A percentile compares a stretch with the other conserved stretches of the same genome.
Evolutionary conservation across 2,329 filamentous ascomycete genomes (phyloP).

Genomic region (Fusarium chaquense): DNA sequence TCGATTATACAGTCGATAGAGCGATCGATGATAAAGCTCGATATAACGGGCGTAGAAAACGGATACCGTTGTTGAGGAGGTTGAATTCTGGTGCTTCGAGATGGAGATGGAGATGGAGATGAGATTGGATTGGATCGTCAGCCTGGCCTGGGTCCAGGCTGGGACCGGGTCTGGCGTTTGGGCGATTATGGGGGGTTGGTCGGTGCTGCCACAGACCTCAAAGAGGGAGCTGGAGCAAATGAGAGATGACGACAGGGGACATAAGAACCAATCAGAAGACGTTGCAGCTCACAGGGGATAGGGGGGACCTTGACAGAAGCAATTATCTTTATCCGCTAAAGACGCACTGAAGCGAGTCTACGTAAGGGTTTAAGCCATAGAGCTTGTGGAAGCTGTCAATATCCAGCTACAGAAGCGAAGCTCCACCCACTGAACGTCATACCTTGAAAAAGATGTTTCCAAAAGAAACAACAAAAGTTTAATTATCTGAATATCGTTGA

Average conservation of each 20-base stretch:
- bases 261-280: conserved; percentile 41
- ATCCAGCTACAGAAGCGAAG: conserved; percentile 7
- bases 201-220: conserved; percentile 42
- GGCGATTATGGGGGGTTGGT: conserved; percentile 43
- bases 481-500: too few relatives aligned
- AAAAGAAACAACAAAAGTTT: conserved; percentile 2
- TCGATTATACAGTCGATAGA: conserved; percentile 13
- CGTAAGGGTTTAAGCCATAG: conserved; percentile 38
- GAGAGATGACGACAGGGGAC: conserved; percentile 23
- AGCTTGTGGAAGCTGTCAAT: conserved; percentile 32
- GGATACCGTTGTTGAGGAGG: conserved; percentile 28
- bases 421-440: conserved; percentile 36
- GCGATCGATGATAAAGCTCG: conserved; percentile 21
- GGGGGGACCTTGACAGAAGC: conserved; percentile 32
- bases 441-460: background rate
- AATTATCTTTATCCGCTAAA: conserved; percentile 40
- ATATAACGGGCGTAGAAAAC: conserved; percentile 19
- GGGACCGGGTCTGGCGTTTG: conserved; percentile 31
- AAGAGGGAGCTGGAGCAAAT: conserved; percentile 35
- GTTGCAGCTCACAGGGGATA: conserved; percentile 25
- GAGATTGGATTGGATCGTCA: conserved; percentile 44
- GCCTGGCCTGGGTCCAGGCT: conserved; percentile 29
- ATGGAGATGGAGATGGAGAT: conserved; percentile 43
- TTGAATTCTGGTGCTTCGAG: conserved; percentile 36
- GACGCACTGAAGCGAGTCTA: conserved; percentile 27